These are phyloP conservation scores for Gastrolobium bilobum DNA, from an alignment of 306 rosid species.

Conservation along the genomic window DNA sequence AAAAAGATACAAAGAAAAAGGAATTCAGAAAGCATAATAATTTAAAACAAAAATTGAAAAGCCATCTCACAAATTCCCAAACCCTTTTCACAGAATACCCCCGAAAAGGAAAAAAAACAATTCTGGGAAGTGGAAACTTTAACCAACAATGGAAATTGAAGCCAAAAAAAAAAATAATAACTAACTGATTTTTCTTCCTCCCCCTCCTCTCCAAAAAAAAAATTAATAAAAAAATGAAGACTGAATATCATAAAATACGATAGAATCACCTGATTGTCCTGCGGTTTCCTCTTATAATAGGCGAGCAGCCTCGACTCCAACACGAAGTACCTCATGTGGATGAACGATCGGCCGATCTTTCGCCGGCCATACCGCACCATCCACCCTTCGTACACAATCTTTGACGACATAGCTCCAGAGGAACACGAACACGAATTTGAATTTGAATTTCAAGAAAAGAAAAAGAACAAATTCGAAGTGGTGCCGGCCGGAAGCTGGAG, in stretches of 20 bases:
- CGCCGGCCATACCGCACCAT: conserved; percentile 97
- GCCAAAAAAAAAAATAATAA: neutral
- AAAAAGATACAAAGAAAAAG: conserved; percentile 10
- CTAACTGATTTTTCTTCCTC: neutral
- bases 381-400: conserved; percentile 99
- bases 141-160: conserved; percentile 22
- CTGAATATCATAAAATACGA: neutral
- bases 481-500: conserved; percentile 73
- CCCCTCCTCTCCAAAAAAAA: neutral
- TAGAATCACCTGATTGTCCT: conserved; percentile 81
- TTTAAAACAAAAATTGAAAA: conserved; percentile 16
- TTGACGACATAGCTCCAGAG: conserved; percentile 74
- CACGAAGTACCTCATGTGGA: conserved; percentile 96
- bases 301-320: conserved; percentile 95
- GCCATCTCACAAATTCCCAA: conserved; percentile 4
- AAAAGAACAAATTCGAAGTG: conserved; percentile 33
- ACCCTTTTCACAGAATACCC: conserved; percentile 26
- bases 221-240: neutral
- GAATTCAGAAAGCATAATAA: conserved; percentile 34
- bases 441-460: neutral
- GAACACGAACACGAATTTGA: neutral
- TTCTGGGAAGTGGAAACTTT: conserved; percentile 33
- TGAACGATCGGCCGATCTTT: conserved; percentile 96
- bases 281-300: conserved; percentile 95
- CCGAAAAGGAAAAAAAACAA: neutral